phyloP scores from a whole-genome alignment of 2,329 filamentous ascomycete species.

The Aspergillus thermomutatus region DNA sequence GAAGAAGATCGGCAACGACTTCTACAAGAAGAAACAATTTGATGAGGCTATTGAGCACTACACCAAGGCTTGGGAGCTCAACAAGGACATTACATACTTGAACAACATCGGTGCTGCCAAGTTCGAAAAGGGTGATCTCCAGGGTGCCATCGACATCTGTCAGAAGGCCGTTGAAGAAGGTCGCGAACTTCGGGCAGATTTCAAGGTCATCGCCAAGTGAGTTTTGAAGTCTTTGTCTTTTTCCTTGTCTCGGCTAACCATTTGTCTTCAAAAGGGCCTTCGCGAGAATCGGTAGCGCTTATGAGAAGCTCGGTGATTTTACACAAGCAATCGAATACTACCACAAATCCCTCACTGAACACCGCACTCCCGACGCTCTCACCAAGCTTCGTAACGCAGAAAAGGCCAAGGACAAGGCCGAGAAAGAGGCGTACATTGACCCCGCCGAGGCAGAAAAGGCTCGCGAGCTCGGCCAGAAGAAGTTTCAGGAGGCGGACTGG shows the following conservation, averaged over 20 bases:
- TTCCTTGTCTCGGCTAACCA: constrained; percentile 9
- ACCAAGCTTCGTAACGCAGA: constrained; percentile 88
- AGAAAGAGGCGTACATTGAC: constrained; percentile 79
- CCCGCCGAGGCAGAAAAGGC: constrained; percentile 92
- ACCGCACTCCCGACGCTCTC: constrained; percentile 90
- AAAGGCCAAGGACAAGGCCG: constrained; percentile 74
- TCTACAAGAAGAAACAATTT: constrained; percentile 98
- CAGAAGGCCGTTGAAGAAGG: constrained; percentile 87
- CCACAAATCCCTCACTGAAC: constrained; percentile 90
- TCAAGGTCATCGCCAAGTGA: constrained; percentile 94
- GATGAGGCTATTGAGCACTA: constrained; percentile 94
- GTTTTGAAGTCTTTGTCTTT: constrained; percentile 4
- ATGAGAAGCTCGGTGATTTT: constrained; percentile 85
- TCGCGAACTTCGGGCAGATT: constrained; percentile 85
- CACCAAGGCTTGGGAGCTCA: constrained; percentile 85
- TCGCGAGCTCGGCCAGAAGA: constrained; percentile 88
- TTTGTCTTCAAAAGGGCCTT: constrained; percentile 57
- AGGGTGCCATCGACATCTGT: constrained; percentile 81
- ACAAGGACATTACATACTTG: constrained; percentile 96
- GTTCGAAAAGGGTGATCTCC: constrained; percentile 94
- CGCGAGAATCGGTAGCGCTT: constrained; percentile 86
- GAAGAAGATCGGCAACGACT: constrained; percentile 88
- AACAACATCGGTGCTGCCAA: constrained; percentile 94
- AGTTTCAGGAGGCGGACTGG: constrained; percentile 97
- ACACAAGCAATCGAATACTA: constrained; percentile 80